A percentile compares a stretch with the other conserved stretches of the same genome.
These are phyloP conservation scores for Solanum pinnatisectum DNA, from an alignment of 257 asterid species.

Conservation along the genomic window DNA sequence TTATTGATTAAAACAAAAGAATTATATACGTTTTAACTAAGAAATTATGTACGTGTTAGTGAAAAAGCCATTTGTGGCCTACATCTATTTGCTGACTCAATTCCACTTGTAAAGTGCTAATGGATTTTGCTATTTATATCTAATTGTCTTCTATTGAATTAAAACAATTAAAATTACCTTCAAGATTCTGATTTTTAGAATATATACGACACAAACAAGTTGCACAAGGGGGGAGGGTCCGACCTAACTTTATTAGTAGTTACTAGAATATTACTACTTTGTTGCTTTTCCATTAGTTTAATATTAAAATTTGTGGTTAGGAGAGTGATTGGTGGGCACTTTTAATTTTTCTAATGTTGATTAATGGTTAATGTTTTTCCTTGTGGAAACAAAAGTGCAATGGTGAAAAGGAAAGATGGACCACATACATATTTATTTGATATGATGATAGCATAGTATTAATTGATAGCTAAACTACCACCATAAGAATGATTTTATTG, in stretches of 20 bases:
- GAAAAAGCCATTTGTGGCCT: conserved; percentile 23
- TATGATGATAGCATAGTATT: background rate
- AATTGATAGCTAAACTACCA: background rate
- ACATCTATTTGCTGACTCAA: conserved; percentile 31
- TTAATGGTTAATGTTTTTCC: background rate
- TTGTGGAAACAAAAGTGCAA: background rate
- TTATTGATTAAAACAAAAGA: background rate
- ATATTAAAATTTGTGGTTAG: background rate
- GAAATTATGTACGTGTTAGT: background rate
- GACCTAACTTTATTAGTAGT: background rate
- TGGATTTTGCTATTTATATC: background rate
- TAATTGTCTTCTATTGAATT: background rate
- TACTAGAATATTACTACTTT: background rate
- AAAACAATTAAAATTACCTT: background rate
- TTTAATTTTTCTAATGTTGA: background rate
- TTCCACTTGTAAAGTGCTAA: conserved; percentile 3
- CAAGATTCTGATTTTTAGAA: background rate
- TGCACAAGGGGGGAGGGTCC: background rate
- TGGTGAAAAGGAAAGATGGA: background rate
- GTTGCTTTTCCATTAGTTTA: background rate
- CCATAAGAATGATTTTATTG: background rate
- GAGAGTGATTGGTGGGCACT: background rate
- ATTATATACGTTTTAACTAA: background rate
- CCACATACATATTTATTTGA: background rate
- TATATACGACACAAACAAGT: background rate